Evolutionary conservation across 75 land plant genomes (phyloP).

Genomic region (Selaginella tamariscina): DNA sequence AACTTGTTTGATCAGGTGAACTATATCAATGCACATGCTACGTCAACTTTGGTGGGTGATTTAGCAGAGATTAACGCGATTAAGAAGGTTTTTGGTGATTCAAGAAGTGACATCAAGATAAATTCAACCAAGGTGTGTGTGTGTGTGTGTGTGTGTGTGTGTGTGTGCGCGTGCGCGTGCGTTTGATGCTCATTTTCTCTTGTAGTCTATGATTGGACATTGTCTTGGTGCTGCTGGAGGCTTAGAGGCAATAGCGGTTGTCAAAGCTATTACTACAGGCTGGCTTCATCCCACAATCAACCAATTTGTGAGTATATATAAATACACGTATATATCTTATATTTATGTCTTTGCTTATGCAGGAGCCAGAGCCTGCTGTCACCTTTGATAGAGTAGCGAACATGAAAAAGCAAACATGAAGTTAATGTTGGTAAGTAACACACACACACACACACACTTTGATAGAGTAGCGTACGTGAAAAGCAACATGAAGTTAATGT

Average conservation of each 20-base stretch:
- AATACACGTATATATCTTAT: neutral
- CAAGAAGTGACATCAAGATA: conserved; percentile 66
- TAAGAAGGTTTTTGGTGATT: conserved; percentile 65
- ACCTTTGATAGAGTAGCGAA: conserved; percentile 50
- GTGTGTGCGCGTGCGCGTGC: too few species aligned
- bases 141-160: too few species aligned
- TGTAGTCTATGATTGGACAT: conserved; percentile 56
- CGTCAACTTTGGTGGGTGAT: conserved; percentile 83
- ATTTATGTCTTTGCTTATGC: conserved; percentile 8
- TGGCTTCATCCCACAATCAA: conserved; percentile 51
- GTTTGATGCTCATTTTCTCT: neutral
- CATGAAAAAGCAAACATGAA: conserved; percentile 42
- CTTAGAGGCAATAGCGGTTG: conserved; percentile 44
- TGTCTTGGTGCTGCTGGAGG: conserved; percentile 48
- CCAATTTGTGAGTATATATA: conserved; percentile 27
- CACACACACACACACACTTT: neutral
- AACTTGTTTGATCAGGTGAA: conserved; percentile 40
- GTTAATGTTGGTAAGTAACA: conserved; percentile 38
- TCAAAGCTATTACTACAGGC: conserved; percentile 46
- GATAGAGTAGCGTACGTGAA: neutral
- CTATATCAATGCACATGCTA: conserved; percentile 92
- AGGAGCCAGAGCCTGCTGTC: conserved; percentile 41
- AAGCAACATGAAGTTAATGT: too few species aligned
- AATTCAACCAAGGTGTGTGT: conserved; percentile 80
- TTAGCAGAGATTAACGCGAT: conserved; percentile 82